Conservation (phyloP, 1,284 basidiomycete species). For the Ceratobasidium theobromae region DNA sequence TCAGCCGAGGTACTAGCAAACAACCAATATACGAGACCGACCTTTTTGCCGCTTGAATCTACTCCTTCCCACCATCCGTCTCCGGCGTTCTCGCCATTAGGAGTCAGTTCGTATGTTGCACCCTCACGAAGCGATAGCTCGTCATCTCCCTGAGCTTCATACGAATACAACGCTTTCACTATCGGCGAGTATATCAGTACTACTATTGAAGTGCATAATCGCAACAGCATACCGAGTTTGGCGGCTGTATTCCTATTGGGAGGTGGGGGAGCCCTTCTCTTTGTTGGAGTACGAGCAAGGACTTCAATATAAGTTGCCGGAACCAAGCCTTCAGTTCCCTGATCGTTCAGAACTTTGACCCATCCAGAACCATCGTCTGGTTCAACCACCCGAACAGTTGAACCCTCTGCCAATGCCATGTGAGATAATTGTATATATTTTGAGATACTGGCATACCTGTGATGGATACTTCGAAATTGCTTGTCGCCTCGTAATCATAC, state of each 20-base stretch:
- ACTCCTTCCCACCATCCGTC: constrained; percentile 84
- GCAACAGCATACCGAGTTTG: constrained; percentile 7
- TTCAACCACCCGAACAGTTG: constrained; percentile 62
- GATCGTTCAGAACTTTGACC: constrained; percentile 68
- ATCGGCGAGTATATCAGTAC: not conserved
- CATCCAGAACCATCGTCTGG: constrained; percentile 81
- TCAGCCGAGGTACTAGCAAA: not conserved
- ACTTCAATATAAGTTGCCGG: constrained; percentile 73
- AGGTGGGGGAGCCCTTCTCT: constrained; percentile 31
- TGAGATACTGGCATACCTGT: constrained; percentile 49
- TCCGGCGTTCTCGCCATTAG: constrained; percentile 63
- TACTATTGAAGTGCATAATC: not conserved
- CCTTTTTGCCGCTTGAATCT: constrained; percentile 57
- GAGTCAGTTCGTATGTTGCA: constrained; percentile 61
- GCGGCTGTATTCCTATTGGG: constrained; percentile 6
- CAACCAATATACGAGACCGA: constrained; percentile 3
- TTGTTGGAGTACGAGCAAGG: constrained; percentile 37
- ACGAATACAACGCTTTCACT: constrained; percentile 74
- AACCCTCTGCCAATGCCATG: constrained; percentile 53
- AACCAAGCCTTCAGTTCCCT: constrained; percentile 66
- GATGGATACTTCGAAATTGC: constrained; percentile 71
- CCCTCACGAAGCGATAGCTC: constrained; percentile 68
- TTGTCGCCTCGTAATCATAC: constrained; percentile 70
- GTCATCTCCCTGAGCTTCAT: constrained; percentile 64
- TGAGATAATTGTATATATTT: constrained; percentile 31